Percentiles rank a stretch among this genome's conserved stretches.
Evolutionary conservation across 2,329 filamentous ascomycete species (phyloP).

Genomic region (Gnomoniopsis smithogilvyi): DNA sequence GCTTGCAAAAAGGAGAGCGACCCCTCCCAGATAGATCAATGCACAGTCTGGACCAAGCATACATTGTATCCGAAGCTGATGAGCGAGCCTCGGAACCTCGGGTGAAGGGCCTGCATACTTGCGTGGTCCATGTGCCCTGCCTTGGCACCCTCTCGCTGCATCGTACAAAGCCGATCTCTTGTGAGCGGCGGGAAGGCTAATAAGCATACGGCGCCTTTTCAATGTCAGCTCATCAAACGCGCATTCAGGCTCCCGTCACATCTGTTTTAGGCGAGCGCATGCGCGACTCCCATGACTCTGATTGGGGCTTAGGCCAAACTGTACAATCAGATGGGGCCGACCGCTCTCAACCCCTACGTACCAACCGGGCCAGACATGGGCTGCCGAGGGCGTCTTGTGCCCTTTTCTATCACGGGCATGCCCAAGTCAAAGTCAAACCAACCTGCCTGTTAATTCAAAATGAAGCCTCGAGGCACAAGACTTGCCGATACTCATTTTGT

Average conservation of each 20-base stretch:
- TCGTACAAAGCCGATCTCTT: not conserved
- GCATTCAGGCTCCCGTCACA: conserved; percentile 4
- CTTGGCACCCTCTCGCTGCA: not conserved
- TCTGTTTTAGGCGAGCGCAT: not conserved
- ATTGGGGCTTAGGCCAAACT: not conserved
- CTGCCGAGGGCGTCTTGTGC: not conserved
- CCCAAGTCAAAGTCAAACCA: not conserved
- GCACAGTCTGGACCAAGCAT: not conserved
- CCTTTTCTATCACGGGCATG: not conserved
- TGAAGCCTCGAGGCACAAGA: conserved; percentile 3
- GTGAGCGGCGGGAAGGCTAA: not conserved
- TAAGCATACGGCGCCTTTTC: not conserved
- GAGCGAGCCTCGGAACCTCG: not conserved
- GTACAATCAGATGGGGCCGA: not conserved
- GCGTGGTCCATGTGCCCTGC: too few species aligned
- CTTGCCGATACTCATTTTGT: not conserved
- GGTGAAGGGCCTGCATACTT: too few species aligned
- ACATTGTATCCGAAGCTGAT: not conserved
- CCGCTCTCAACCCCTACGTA: not conserved
- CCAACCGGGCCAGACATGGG: not conserved
- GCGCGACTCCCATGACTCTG: conserved; percentile 1
- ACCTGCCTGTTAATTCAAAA: not conserved
- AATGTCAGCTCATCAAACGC: conserved; percentile 8
- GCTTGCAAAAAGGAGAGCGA: not conserved
- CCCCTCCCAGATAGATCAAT: not conserved